A percentile compares a stretch with the other conserved stretches of the same genome.
Evolutionary conservation across 768 basidiomycete genomes (phyloP).

Genomic region (Botryobasidium botryosum): DNA sequence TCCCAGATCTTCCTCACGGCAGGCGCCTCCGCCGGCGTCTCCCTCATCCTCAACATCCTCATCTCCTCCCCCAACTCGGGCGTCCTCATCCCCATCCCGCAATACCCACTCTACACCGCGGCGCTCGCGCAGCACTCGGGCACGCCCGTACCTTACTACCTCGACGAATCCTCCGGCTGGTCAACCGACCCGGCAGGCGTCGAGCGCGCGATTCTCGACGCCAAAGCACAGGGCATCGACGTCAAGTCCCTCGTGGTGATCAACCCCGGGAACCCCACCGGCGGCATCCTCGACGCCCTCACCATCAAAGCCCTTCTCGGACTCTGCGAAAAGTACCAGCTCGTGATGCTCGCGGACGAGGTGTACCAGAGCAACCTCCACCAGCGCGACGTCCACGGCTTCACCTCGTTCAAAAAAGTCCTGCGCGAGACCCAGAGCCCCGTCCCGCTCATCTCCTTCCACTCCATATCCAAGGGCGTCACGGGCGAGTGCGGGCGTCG

Average conservation of each 20-base stretch:
- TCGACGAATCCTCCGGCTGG: slow-evolving; percentile 73
- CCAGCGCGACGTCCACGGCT: slow-evolving; percentile 43
- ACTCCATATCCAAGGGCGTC: slow-evolving; percentile 94
- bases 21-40: slow-evolving; percentile 91
- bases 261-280: slow-evolving; percentile 98
- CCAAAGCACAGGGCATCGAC: slow-evolving; percentile 38
- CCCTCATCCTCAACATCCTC: slow-evolving; percentile 64
- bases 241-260: slow-evolving; percentile 88
- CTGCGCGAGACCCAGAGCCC: slow-evolving; percentile 49
- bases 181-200: slow-evolving; percentile 57
- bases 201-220: slow-evolving; percentile 45
- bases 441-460: slow-evolving; percentile 83
- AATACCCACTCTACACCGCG: slow-evolving; percentile 96
- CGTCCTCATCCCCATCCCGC: slow-evolving; percentile 90
- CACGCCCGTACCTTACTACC: slow-evolving; percentile 71
- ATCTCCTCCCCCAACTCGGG: slow-evolving; percentile 51
- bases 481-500: slow-evolving; percentile 93
- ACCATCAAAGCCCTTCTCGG: slow-evolving; percentile 65
- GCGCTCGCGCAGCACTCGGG: slow-evolving; percentile 75
- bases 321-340: slow-evolving; percentile 66
- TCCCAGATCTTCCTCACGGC: slow-evolving; percentile 85
- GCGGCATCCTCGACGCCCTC: slow-evolving; percentile 52
- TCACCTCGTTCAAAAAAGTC: slow-evolving; percentile 88
- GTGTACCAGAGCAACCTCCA: slow-evolving; percentile 97
- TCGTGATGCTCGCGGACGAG: slow-evolving; percentile 91